Conservation (phyloP, 108 stramenopile species). For the Skeletonema costatum region DNA sequence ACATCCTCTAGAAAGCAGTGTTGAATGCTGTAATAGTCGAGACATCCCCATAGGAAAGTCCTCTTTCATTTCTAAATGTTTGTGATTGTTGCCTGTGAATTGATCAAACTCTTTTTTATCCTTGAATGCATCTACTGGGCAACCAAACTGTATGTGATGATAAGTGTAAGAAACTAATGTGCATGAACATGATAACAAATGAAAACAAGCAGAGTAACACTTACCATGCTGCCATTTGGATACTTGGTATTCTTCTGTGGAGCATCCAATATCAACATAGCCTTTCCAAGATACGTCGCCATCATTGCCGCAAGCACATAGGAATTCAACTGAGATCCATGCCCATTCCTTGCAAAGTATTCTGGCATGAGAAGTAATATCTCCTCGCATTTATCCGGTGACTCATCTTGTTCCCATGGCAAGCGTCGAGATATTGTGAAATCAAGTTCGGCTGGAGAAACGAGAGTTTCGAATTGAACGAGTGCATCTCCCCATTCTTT, state of each 20-base stretch:
- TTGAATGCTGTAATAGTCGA: constrained; percentile 17
- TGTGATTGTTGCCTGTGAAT: background rate
- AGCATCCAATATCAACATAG: constrained; percentile 11
- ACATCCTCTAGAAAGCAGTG: constrained; percentile 11
- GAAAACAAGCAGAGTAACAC: background rate
- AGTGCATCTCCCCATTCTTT: constrained; percentile 2
- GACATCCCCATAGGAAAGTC: constrained; percentile 22
- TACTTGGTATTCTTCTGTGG: background rate
- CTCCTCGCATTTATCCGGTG: constrained; percentile 12
- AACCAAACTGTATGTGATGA: constrained; percentile 13
- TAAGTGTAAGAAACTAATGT: too few species aligned
- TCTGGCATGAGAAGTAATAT: constrained; percentile 28
- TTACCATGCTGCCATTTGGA: constrained; percentile 2
- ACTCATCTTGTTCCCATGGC: background rate
- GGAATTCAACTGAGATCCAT: constrained; percentile 11
- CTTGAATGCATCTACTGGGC: constrained; percentile 6
- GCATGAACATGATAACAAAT: too few species aligned
- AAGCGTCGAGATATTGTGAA: background rate
- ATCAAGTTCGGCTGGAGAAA: background rate
- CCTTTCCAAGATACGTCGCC: constrained; percentile 16
- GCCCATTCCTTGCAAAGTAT: constrained; percentile 9
- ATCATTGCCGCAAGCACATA: constrained; percentile 10
- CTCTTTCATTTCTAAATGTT: background rate
- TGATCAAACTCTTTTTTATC: background rate
- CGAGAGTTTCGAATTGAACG: constrained; percentile 4